These are phyloP conservation scores for Chlamydomonas sphaeroides DNA, from an alignment of 139 green algal species.

Conservation along the genomic window DNA sequence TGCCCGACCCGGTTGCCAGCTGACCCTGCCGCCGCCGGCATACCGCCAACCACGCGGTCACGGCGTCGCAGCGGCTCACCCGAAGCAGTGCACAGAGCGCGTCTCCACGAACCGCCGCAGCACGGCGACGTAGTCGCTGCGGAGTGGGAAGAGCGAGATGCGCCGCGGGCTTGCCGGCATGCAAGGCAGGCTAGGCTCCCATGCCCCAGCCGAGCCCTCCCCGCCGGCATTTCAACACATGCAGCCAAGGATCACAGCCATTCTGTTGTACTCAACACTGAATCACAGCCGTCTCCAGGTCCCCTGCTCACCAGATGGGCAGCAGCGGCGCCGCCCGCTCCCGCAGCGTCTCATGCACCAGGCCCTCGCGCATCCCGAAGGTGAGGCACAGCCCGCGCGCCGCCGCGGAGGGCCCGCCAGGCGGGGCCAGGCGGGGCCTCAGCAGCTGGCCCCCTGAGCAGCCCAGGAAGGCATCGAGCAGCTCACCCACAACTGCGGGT, in stretches of 20 bases:
- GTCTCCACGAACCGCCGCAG: slow-evolving; percentile 87
- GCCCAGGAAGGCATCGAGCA: slow-evolving; percentile 87
- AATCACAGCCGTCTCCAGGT: too few species aligned
- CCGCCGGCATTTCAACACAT: background rate
- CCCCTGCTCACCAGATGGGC: slow-evolving; percentile 74
- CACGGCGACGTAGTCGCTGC: slow-evolving; percentile 76
- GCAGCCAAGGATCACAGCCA: too few species aligned
- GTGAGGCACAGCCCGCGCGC: slow-evolving; percentile 43
- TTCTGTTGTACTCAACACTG: too few species aligned
- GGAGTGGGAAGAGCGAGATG: too few species aligned
- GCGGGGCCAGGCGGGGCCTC: slow-evolving; percentile 40
- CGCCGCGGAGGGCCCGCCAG: background rate
- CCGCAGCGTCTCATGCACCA: slow-evolving; percentile 66
- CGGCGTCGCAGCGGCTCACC: too few species aligned
- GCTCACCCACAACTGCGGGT: slow-evolving; percentile 80
- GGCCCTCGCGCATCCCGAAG: slow-evolving; percentile 58
- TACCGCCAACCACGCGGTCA: too few species aligned
- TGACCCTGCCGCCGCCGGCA: too few species aligned
- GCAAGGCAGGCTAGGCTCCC: too few species aligned
- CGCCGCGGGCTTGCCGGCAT: too few species aligned
- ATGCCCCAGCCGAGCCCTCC: too few species aligned
- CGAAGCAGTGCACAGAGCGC: slow-evolving; percentile 54
- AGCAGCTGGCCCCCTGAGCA: slow-evolving; percentile 71
- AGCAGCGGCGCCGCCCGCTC: slow-evolving; percentile 83
- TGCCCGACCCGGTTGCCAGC: too few species aligned